Percentiles rank a stretch among this genome's conserved stretches.
Evolutionary conservation across 148 eudicot species (phyloP).

Genomic region (Vaccinium corymbosum): DNA sequence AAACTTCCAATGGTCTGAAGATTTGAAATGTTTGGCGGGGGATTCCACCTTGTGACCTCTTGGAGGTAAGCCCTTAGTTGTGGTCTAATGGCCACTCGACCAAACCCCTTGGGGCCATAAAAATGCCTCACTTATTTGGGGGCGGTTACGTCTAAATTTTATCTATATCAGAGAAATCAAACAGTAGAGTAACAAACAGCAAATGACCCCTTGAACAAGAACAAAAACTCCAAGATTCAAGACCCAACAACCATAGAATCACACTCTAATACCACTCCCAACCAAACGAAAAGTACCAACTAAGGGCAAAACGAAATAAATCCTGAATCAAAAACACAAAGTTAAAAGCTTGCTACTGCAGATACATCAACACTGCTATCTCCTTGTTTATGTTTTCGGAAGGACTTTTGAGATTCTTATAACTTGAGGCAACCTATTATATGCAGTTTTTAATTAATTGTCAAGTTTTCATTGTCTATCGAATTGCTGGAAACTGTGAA

Average conservation of each 20-base stretch:
- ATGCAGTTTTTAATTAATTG: neutral
- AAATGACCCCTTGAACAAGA: neutral
- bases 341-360: neutral
- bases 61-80: too few species aligned
- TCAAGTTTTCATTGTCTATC: neutral
- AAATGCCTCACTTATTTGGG: too few species aligned
- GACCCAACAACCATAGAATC: too few species aligned
- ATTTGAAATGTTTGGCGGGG: too few species aligned
- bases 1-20: too few species aligned
- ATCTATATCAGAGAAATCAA: neutral
- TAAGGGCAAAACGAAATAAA: neutral
- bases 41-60: too few species aligned
- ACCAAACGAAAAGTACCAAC: too few species aligned
- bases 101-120: too few species aligned
- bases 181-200: neutral
- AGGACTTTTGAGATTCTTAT: neutral
- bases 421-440: neutral
- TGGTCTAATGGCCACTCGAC: too few species aligned
- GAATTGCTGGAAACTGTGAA: neutral
- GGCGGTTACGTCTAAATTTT: too few species aligned
- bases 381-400: neutral
- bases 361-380: neutral
- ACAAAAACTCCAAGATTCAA: too few species aligned
- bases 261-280: too few species aligned
- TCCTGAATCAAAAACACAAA: neutral